phyloP scores from a whole-genome alignment of 192 early-diverging fungal species.

The Gonapodya sp. region DNA sequence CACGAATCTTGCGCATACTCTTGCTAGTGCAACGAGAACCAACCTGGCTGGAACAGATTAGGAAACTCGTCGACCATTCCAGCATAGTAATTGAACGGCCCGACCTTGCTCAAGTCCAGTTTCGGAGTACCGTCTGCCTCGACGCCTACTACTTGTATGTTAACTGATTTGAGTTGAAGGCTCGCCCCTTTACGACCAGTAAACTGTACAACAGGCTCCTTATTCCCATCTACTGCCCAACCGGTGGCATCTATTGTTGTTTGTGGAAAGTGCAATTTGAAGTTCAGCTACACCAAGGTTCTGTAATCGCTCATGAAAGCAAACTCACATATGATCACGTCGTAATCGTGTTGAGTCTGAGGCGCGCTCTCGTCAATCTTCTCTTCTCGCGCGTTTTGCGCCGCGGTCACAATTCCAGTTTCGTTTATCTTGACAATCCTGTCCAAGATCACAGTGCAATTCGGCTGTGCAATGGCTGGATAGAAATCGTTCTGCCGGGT shows the following conservation, averaged over 20 bases:
- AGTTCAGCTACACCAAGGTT: not conserved
- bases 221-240: conserved; percentile 8
- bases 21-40: not conserved
- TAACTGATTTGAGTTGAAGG: not conserved
- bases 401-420: conserved; percentile 8
- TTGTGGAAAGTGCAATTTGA: not conserved
- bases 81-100: conserved; percentile 5
- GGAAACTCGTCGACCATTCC: conserved; percentile 8
- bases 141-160: not conserved
- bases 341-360: conserved; percentile 8
- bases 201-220: not conserved
- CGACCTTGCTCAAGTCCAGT: not conserved
- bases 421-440: conserved; percentile 8
- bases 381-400: conserved; percentile 1
- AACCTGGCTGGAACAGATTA: not conserved
- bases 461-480: not conserved
- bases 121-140: conserved; percentile 2
- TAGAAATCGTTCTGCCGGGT: conserved; percentile 9
- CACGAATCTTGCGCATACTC: too few relatives aligned
- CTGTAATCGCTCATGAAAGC: too few relatives aligned
- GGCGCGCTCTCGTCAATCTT: conserved; percentile 10
- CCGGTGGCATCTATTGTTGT: not conserved
- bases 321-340: conserved; percentile 6
- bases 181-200: not conserved
- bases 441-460: conserved; percentile 6